Base-by-base conservation (phyloP, 768 basidiomycete genomes). In the Hemileccinum impolitum region DNA sequence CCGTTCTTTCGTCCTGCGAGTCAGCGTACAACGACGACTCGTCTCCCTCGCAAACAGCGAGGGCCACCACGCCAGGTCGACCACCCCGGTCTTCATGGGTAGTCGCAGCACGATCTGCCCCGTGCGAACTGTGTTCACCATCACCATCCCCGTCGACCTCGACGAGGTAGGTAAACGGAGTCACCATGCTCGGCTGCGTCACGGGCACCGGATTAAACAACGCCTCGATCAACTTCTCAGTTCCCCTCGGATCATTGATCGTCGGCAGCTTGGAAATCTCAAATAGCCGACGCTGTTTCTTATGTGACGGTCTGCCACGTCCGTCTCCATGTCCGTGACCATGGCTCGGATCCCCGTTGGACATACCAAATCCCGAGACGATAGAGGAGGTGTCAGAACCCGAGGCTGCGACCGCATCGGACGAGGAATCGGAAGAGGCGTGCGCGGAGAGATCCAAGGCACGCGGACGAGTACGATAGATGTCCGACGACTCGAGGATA, bases 141-240 rank as follows among this genome's bases (percentile, higher is more conserved):
- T 52, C 52, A 1, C 43, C 54, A 3, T 64, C 58, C 10, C 46
- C 65, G 31, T 56, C 56, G 13, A 50, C 52, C 42, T 67, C 71
- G 37, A 61, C 56, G 35, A 70, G 68, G 46, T 69, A 72, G 7
- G 72, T 73, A 52, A 73, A 72, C 5, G 71, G 72, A 5, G 58
- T 65, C 17, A 67, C 51, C 35, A 49, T 50, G 30, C 21, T 43
- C 1, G 47, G 51, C 5, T 55, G 55, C 2, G 69, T 70, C 9
- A 78, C 78, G 2, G 73, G 75, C 2, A 75, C 74, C 2, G 89
- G 88, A 57, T 91, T 91, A 63, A 91, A 91, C 21, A 91, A 63
- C 6, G 85, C 81, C 47, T 91, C 89, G 60, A 90, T 90, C 36
- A 91, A 74, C 32, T 73, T 73, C 61, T 87, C 87, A 0, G 87